Evolutionary conservation across 2,329 filamentous ascomycete species (phyloP).

Genomic region (Dryadomyces quercivorus): DNA sequence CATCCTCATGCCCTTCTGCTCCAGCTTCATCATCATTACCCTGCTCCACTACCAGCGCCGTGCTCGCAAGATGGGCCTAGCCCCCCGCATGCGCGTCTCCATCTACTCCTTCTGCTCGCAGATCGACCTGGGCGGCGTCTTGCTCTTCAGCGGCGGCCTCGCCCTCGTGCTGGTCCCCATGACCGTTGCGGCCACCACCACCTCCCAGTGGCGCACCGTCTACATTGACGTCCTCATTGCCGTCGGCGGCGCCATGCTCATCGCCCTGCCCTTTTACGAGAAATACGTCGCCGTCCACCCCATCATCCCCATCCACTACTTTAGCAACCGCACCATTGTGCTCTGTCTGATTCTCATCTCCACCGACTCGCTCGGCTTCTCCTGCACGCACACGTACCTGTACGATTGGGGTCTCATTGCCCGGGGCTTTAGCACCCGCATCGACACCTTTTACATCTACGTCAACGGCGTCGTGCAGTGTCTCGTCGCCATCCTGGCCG

Average conservation of each 20-base stretch:
- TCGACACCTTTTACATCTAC: constrained; percentile 29
- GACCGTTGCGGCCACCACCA: constrained; percentile 28
- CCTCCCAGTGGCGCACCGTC: constrained; percentile 28
- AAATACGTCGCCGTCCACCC: constrained; percentile 28
- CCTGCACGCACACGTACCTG: constrained; percentile 33
- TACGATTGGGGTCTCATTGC: constrained; percentile 33
- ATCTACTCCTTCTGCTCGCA: constrained; percentile 23
- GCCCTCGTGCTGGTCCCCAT: constrained; percentile 34
- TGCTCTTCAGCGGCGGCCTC: constrained; percentile 35
- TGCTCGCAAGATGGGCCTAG: constrained; percentile 31
- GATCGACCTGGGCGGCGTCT: constrained; percentile 27
- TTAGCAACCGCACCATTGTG: constrained; percentile 29
- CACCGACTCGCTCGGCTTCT: constrained; percentile 30
- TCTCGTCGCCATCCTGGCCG: constrained; percentile 25
- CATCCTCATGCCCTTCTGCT: constrained; percentile 40
- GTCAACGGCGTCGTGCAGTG: constrained; percentile 28
- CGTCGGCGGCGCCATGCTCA: constrained; percentile 27
- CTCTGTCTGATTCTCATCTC: constrained; percentile 26
- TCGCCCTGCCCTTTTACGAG: constrained; percentile 35
- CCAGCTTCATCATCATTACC: constrained; percentile 33
- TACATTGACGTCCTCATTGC: constrained; percentile 32
- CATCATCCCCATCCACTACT: constrained; percentile 31
- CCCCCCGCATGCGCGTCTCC: constrained; percentile 17
- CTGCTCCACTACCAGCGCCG: constrained; percentile 36
- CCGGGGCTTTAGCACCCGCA: constrained; percentile 24